These are phyloP conservation scores for Wickerhamiella kazuoi DNA, from an alignment of 805 yeast genomes.

Conservation along the genomic window DNA sequence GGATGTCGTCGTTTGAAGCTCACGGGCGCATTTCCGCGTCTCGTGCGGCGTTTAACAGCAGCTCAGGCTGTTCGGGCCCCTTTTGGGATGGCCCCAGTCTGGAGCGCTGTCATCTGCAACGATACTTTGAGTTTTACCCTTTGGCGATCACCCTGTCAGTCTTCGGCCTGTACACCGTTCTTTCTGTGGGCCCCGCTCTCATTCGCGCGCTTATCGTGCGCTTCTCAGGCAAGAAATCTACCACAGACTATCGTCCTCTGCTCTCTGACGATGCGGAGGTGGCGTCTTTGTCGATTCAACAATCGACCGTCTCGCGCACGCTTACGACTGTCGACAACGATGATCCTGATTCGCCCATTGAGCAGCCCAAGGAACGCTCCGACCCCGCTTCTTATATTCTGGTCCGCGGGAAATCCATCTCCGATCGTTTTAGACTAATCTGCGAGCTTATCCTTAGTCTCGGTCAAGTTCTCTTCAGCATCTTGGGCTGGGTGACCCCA, in stretches of 20 bases:
- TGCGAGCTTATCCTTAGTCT: constrained; percentile 8
- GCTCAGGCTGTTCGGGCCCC: not conserved
- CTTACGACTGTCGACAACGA: no score
- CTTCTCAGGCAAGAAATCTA: not conserved
- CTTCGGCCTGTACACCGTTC: not conserved
- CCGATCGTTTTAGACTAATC: constrained; percentile 11
- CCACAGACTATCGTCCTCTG: not conserved
- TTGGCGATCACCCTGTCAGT: not conserved
- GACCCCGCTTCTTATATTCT: constrained; percentile 9
- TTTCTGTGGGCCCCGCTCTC: not conserved
- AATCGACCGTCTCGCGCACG: no score
- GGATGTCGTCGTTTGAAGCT: no score
- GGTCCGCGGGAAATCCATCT: constrained; percentile 8
- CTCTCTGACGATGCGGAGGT: not conserved
- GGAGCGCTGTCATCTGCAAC: not conserved
- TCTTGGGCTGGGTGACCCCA: not conserved
- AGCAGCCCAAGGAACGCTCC: constrained; percentile 8
- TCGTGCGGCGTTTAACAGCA: not conserved
- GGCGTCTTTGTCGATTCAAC: not conserved
- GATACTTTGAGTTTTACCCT: not conserved
- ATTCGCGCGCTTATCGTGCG: not conserved
- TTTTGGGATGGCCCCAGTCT: not conserved
- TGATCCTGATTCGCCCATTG: not conserved
- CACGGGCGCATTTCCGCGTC: no score
- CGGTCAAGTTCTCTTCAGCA: constrained; percentile 3